These are phyloP conservation scores for Malus hybrid DNA, from an alignment of 331 rosid species.

Conservation along the genomic window DNA sequence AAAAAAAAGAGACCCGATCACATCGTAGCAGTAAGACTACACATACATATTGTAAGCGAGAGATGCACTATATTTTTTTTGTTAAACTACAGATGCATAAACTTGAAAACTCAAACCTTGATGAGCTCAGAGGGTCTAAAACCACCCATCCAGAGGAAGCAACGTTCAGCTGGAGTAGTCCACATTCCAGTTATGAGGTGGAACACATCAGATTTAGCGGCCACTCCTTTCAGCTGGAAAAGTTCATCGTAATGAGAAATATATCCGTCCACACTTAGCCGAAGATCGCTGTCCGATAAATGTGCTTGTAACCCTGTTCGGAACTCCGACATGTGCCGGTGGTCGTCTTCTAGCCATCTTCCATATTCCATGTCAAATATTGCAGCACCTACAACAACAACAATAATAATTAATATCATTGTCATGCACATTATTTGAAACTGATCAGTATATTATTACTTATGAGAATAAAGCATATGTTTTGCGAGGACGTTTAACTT, in stretches of 20 bases:
- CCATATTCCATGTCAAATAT: slow-evolving; percentile 90
- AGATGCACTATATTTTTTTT: too few relatives aligned
- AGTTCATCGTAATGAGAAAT: slow-evolving; percentile 72
- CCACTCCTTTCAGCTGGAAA: slow-evolving; percentile 57
- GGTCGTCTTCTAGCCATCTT: slow-evolving; percentile 89
- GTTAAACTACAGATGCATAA: not conserved
- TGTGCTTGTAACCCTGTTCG: slow-evolving; percentile 51
- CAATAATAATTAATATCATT: not conserved
- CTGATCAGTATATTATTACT: too few relatives aligned
- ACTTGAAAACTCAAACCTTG: slow-evolving; percentile 25
- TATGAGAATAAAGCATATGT: not conserved
- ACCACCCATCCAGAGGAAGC: slow-evolving; percentile 96
- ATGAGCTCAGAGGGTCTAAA: slow-evolving; percentile 84
- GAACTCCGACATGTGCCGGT: slow-evolving; percentile 63
- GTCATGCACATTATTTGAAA: too few relatives aligned
- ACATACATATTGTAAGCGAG: too few relatives aligned
- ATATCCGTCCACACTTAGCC: slow-evolving; percentile 54
- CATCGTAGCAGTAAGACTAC: too few relatives aligned
- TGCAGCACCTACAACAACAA: slow-evolving; percentile 53
- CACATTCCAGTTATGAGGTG: slow-evolving; percentile 82
- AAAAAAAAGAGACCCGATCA: too few relatives aligned
- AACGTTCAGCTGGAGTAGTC: slow-evolving; percentile 82
- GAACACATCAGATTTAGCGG: slow-evolving; percentile 78
- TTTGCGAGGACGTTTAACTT: not conserved
- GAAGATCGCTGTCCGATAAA: slow-evolving; percentile 51